phyloP scores from a whole-genome alignment of 2,329 filamentous ascomycete species.

The Teratosphaeriaceae sp. region DNA sequence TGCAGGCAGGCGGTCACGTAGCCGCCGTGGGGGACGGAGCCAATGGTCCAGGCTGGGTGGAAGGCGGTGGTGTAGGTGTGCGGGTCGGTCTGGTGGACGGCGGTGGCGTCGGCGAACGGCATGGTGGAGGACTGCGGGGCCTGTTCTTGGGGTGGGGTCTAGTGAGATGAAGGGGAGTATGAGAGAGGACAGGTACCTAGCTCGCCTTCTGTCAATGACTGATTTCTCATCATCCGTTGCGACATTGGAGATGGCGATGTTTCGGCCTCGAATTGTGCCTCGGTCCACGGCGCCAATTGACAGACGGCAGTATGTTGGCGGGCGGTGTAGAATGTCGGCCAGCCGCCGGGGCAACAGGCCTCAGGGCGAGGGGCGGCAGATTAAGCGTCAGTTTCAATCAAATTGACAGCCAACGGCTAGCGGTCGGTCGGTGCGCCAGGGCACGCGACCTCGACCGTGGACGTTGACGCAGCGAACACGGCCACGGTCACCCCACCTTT shows the following conservation, averaged over 20 bases:
- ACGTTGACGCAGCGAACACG: not conserved
- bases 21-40: constrained; percentile 64
- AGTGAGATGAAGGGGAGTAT: too few species aligned
- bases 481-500: too few species aligned
- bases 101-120: constrained; percentile 35
- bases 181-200: too few species aligned
- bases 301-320: too few species aligned
- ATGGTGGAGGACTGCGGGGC: constrained; percentile 7
- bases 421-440: not conserved
- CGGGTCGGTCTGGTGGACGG: constrained; percentile 42
- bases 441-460: not conserved
- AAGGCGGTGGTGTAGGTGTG: constrained; percentile 55
- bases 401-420: not conserved
- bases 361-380: not conserved
- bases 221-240: too few species aligned
- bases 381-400: not conserved
- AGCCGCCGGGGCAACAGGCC: too few species aligned
- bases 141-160: too few species aligned
- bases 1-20: constrained; percentile 60
- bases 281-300: too few species aligned
- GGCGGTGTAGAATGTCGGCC: too few species aligned
- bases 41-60: constrained; percentile 57
- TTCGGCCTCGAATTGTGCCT: too few species aligned
- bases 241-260: too few species aligned
- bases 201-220: too few species aligned